phyloP scores from a whole-genome alignment of 108 stramenopile genomes.

The Pseudonitzschia delicatissima region DNA sequence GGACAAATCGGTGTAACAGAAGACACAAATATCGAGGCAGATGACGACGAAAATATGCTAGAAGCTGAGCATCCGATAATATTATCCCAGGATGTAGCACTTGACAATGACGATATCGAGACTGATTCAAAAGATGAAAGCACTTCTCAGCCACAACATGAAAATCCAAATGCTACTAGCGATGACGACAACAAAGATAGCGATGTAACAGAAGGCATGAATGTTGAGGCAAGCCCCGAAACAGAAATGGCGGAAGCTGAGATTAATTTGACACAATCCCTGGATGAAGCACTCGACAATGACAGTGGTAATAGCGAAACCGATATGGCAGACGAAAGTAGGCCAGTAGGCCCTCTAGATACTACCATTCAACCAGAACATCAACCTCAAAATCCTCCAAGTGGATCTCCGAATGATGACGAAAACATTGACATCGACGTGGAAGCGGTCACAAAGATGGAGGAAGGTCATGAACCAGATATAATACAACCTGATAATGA shows the following conservation, averaged over 20 bases:
- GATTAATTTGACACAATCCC: slow-evolving; percentile 1
- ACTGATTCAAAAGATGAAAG: not conserved
- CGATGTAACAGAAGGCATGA: not conserved
- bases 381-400: no score
- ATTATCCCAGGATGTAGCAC: no score
- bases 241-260: not conserved
- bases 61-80: not conserved
- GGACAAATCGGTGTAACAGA: not conserved
- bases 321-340: not conserved
- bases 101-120: not conserved
- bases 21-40: not conserved
- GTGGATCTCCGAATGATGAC: no score
- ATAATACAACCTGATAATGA: not conserved
- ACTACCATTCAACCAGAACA: no score
- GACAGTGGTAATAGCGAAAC: not conserved
- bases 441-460: not conserved
- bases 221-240: not conserved
- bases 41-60: not conserved
- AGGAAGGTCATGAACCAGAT: not conserved
- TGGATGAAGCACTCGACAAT: not conserved
- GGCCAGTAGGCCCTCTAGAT: no score
- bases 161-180: no score
- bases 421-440: not conserved
- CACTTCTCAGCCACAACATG: not conserved
- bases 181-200: not conserved